Percentiles rank a stretch among this genome's conserved stretches.
phyloP scores from a whole-genome alignment of 2,329 filamentous ascomycete species.

The Penicillium sp. region DNA sequence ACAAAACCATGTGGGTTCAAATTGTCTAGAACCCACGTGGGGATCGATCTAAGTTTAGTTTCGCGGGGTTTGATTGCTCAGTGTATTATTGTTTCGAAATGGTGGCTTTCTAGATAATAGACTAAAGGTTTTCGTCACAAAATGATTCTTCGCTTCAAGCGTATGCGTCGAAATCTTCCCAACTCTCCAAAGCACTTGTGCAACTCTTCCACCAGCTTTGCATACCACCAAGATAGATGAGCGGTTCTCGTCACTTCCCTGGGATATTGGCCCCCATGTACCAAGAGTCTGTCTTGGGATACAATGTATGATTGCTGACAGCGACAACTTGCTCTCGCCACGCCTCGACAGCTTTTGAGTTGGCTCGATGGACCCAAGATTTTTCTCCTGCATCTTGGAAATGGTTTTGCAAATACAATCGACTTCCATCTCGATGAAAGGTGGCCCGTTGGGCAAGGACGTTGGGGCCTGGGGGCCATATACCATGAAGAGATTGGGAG shows the following conservation, averaged over 20 bases:
- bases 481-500: conserved; percentile 49
- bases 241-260: conserved; percentile 44
- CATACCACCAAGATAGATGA: conserved; percentile 35
- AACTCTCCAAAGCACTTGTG: conserved; percentile 8
- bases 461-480: conserved; percentile 39
- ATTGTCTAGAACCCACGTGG: neutral
- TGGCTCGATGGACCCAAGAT: conserved; percentile 7
- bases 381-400: conserved; percentile 14
- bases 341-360: conserved; percentile 10
- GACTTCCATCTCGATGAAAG: conserved; percentile 37
- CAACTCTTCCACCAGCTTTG: conserved; percentile 16
- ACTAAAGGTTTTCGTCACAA: no score
- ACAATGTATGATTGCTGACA: conserved; percentile 14
- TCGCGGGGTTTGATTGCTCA: neutral
- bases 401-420: conserved; percentile 25
- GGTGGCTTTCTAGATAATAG: no score
- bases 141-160: neutral
- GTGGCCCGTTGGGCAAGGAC: conserved; percentile 36
- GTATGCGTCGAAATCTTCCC: conserved; percentile 5
- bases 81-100: no score
- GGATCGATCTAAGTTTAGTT: neutral
- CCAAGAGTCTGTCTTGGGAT: conserved; percentile 25
- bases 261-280: conserved; percentile 28
- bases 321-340: conserved; percentile 17
- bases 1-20: neutral